Evolutionary conservation across 139 green algal genomes (phyloP), one percentile per base, ranked within the genome.

Genomic region (Mychonastes homosphaera): DNA sequence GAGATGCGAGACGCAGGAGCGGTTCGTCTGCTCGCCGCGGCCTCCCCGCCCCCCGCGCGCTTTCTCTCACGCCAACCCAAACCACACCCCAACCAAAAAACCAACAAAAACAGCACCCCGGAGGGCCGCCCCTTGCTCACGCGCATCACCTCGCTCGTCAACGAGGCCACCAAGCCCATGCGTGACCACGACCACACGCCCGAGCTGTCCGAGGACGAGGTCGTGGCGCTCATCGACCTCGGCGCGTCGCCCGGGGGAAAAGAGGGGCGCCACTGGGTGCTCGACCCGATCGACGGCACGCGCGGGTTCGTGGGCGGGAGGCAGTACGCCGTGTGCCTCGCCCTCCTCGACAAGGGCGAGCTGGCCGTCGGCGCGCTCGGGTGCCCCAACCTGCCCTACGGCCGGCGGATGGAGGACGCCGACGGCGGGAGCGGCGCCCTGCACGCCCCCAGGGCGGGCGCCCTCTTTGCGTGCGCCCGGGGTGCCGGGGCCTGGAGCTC

Each of bases 261-360:
- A 27, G 16, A 51, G 27, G 87, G 87, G 3, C 56, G 67, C 19
- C 84, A 95, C 71, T 96, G 89, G 89, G 89, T 96, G 52, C 81
- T 96, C 47, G 89, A 96, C 53, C 89, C 89, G 35, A 96, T 96
- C 52, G 88, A 93, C 64, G 92, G 90, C 33, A 96, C 88, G 3
- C 75, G 87, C 18, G 88, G 88, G 50, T 98, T 98, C 76, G 87
- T 98, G 46, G 80, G 82, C 47, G 82, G 81, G 68, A 68, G 94
- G 16, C 91, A 98, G 76, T 98, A 98, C 66, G 74, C 83, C 2
- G 81, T 98, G 16, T 95, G 87, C 63, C 77, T 98, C 12, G 91
- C 85, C 45, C 69, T 96, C 59, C 57, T 47, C 38, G 54, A 79
- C 35, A 58, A 76, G 24, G 71, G 64, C 2, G 60, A 66, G 55